These are phyloP conservation scores for Castanea sativa DNA, from an alignment of 306 rosid genomes.

Conservation along the genomic window DNA sequence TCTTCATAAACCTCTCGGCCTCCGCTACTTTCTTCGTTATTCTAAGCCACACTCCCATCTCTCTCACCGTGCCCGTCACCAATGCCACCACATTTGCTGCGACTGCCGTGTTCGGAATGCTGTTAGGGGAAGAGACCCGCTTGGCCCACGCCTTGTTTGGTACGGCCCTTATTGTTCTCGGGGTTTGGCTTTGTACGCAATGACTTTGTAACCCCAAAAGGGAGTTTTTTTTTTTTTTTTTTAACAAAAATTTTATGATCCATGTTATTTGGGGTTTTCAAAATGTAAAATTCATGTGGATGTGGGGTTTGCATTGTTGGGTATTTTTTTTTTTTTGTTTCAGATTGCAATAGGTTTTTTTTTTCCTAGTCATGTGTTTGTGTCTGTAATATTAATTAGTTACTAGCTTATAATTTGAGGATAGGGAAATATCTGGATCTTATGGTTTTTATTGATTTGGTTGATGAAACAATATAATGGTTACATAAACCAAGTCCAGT, in stretches of 20 bases:
- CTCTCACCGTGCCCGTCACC: slow-evolving; percentile 87
- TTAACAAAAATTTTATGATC: background rate
- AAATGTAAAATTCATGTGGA: background rate
- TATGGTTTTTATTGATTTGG: background rate
- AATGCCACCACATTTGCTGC: slow-evolving; percentile 91
- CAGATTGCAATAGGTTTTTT: background rate
- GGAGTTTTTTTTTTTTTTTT: no score
- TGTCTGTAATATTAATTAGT: background rate
- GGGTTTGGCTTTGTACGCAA: slow-evolving; percentile 65
- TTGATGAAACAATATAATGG: background rate
- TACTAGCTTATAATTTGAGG: background rate
- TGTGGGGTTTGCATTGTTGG: background rate
- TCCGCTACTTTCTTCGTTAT: slow-evolving; percentile 86
- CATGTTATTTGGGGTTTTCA: background rate
- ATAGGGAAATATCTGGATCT: no score
- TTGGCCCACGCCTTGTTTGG: slow-evolving; percentile 63
- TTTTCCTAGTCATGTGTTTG: background rate
- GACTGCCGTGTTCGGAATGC: slow-evolving; percentile 69
- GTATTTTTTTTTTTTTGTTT: background rate
- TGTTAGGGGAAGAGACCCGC: slow-evolving; percentile 66
- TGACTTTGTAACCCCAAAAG: slow-evolving; percentile 1
- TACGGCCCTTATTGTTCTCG: slow-evolving; percentile 63
- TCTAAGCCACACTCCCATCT: slow-evolving; percentile 76
- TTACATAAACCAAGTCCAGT: background rate
- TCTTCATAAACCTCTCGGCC: slow-evolving; percentile 73